Evolutionary conservation across 1,139 yeast species (phyloP), one percentile per base, ranked within the genome.

Genomic region (Hansenula lynferdii): DNA sequence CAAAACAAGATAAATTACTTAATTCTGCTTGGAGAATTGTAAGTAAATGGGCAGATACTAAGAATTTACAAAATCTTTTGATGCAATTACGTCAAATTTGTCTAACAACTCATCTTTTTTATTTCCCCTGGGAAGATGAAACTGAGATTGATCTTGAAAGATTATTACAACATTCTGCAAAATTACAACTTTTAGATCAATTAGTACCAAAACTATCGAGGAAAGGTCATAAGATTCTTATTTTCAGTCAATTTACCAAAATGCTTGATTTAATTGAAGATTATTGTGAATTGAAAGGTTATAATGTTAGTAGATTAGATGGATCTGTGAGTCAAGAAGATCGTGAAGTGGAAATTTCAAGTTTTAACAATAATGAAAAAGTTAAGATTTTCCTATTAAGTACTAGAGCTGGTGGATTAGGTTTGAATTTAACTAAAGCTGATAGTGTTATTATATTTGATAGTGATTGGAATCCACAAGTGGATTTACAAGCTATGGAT

Each of bases 381-480:
- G 60, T 61, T 1, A 56, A 62, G 30, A 67, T 85, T 1, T 92
- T 92, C 49, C 60, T 92, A 37, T 65, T 92, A 14, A 84, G 96
- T 11, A 92, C 98, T 0, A 70, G 97, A 44, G 92, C 97, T 0
- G 98, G 97, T 11, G 97, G 97, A 0, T 71, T 92, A 22, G 98
- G 98, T 2, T 77, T 92, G 34, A 92, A 92, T 53, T 68, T 92
- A 41, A 76, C 82, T 0, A 77, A 85, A 1, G 96, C 97, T 0
- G 97, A 92, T 51, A 83, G 95, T 0, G 97, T 92, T 1, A 76
- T 92, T 5, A 55, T 92, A 14, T 89, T 86, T 57, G 98, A 92
- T 55, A 84, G 86, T 43, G 97, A 92, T 57, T 90, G 97, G 96
- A 92, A 92, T 53, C 98, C 98, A 0, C 97, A 92, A 56, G 90